Evolutionary conservation across 768 basidiomycete genomes (phyloP).

Genomic region (Lyophyllum shimeji): DNA sequence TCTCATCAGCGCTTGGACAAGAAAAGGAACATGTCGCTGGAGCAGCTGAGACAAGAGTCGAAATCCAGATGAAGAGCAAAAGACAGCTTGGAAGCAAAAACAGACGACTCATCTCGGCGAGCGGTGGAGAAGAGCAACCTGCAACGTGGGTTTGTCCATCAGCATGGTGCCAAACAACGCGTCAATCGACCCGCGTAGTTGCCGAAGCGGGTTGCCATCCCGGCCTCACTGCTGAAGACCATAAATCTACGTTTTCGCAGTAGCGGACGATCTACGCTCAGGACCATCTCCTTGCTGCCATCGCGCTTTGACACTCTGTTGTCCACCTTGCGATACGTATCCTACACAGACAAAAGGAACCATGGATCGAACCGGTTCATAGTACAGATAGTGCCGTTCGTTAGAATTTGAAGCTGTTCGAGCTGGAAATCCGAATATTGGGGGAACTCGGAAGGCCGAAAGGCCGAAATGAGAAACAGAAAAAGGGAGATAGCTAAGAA

Average conservation of each 20-base stretch:
- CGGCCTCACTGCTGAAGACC: too few species aligned
- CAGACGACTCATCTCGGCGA: not conserved
- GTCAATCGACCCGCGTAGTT: not conserved
- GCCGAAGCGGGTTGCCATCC: too few species aligned
- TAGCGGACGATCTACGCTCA: too few species aligned
- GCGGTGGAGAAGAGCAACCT: not conserved
- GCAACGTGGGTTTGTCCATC: not conserved
- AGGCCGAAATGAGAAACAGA: not conserved
- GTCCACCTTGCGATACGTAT: too few species aligned
- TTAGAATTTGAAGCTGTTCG: too few species aligned
- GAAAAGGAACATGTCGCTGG: constrained; percentile 16
- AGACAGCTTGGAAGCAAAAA: not conserved
- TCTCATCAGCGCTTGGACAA: constrained; percentile 14
- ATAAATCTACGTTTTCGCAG: too few species aligned
- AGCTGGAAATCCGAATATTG: too few species aligned
- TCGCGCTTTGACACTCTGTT: too few species aligned
- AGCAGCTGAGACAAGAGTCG: not conserved
- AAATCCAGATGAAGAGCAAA: not conserved
- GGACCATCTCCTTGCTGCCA: too few species aligned
- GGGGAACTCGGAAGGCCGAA: not conserved
- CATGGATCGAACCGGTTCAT: too few species aligned
- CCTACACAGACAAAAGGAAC: too few species aligned
- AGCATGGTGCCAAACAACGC: not conserved
- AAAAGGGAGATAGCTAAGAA: not conserved
- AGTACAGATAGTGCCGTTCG: too few species aligned